These are phyloP conservation scores for Candida nemodendra DNA, from an alignment of 805 yeast genomes.

Conservation along the genomic window DNA sequence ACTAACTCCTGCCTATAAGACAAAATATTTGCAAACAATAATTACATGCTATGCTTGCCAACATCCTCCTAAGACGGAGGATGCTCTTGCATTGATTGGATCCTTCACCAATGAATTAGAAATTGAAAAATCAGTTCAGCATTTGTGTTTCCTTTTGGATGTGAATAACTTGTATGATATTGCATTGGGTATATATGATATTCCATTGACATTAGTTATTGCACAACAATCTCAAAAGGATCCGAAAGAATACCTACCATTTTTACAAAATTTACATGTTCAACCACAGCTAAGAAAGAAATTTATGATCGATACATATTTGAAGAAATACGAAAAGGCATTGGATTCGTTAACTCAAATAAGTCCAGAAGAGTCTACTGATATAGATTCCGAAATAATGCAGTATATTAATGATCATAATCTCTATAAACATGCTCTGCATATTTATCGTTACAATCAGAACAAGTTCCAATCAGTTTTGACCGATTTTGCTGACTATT, in stretches of 20 bases:
- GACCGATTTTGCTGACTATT: conserved; percentile 57
- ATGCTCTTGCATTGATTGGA: conserved; percentile 68
- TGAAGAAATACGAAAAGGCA: conserved; percentile 69
- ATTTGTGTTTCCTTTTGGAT: conserved; percentile 87
- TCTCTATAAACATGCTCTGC: conserved; percentile 68
- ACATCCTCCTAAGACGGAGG: conserved; percentile 78
- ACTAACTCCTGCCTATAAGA: conserved; percentile 46
- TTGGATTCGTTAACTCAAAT: conserved; percentile 59
- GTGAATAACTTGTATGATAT: conserved; percentile 77
- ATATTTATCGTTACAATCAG: conserved; percentile 55
- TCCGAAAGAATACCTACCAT: conserved; percentile 95
- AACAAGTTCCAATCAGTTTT: conserved; percentile 55
- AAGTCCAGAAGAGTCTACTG: conserved; percentile 33
- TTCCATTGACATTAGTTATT: conserved; percentile 72
- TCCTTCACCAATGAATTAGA: conserved; percentile 46
- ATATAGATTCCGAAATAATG: conserved; percentile 55
- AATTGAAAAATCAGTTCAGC: conserved; percentile 66
- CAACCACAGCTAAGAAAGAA: conserved; percentile 64
- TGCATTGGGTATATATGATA: conserved; percentile 79
- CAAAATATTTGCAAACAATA: conserved; percentile 67
- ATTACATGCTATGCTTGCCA: conserved; percentile 92
- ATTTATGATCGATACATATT: conserved; percentile 76
- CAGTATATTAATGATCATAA: conserved; percentile 68
- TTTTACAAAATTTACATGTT: conserved; percentile 73
- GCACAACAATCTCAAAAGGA: conserved; percentile 98